Evolutionary conservation across 371 early-diverging fungal species (phyloP).

Genomic region (Chytridium lagenaria): DNA sequence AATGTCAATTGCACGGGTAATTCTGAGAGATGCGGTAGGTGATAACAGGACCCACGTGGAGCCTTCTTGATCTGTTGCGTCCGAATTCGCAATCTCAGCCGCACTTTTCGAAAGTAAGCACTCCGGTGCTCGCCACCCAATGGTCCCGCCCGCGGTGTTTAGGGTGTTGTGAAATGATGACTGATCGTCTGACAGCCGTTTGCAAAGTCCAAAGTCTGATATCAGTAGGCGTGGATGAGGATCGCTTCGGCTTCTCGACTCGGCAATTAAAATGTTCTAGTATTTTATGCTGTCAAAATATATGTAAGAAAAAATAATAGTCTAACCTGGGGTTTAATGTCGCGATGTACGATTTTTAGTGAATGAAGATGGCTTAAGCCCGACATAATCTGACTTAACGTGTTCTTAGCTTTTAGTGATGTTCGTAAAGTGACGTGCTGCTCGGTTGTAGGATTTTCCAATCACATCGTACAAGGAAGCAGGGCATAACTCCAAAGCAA

Average conservation of each 20-base stretch:
- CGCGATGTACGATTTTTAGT: slow-evolving; percentile 94
- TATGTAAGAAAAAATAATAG: not conserved
- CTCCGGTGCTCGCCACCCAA: slow-evolving; percentile 99
- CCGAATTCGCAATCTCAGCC: not conserved
- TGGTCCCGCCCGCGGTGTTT: slow-evolving; percentile 66
- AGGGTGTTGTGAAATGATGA: slow-evolving; percentile 92
- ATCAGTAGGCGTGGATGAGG: slow-evolving; percentile 77
- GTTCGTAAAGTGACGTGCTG: slow-evolving; percentile 25
- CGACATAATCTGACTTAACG: slow-evolving; percentile 77
- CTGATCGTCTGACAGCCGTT: slow-evolving; percentile 91
- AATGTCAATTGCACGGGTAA: slow-evolving; percentile 91
- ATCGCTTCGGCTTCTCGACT: slow-evolving; percentile 31
- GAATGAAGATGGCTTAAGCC: slow-evolving; percentile 90
- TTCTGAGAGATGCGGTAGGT: slow-evolving; percentile 53
- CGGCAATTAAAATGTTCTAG: slow-evolving; percentile 86
- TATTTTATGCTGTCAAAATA: no score
- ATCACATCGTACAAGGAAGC: slow-evolving; percentile 65
- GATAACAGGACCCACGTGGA: slow-evolving; percentile 34
- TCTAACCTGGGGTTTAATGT: slow-evolving; percentile 77
- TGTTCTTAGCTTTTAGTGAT: slow-evolving; percentile 55
- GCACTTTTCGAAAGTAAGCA: slow-evolving; percentile 44
- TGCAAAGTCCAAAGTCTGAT: slow-evolving; percentile 97
- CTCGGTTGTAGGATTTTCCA: slow-evolving; percentile 35
- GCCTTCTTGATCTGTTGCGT: slow-evolving; percentile 8
- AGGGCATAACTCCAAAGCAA: slow-evolving; percentile 91